These are phyloP conservation scores for Coriaria nepalensis DNA, from an alignment of 306 rosid genomes.

Conservation along the genomic window DNA sequence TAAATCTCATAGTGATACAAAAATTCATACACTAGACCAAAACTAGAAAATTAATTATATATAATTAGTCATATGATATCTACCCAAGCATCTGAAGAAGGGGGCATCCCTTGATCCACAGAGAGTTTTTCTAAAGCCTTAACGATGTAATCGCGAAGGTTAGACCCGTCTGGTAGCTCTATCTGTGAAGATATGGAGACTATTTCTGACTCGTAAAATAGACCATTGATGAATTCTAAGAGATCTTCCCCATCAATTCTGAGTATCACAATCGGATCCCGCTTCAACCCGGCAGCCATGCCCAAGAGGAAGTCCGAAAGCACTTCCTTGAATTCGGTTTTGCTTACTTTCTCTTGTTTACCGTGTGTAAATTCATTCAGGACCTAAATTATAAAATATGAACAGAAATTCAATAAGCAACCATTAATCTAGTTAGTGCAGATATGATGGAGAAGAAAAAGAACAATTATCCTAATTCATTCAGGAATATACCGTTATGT, in stretches of 20 bases:
- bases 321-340: conserved; percentile 83
- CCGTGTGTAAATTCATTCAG: conserved; percentile 92
- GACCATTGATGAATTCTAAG: conserved; percentile 54
- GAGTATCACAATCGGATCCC: conserved; percentile 82
- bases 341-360: conserved; percentile 68
- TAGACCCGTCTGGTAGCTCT: conserved; percentile 24
- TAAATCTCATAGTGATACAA: no score
- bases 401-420: no score
- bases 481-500: no score
- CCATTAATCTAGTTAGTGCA: conserved; percentile 1
- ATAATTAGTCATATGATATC: background rate
- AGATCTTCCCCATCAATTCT: conserved; percentile 97
- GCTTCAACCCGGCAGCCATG: conserved; percentile 95
- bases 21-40: background rate
- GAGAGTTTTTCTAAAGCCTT: conserved; percentile 58
- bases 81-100: conserved; percentile 92
- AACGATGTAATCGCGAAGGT: conserved; percentile 35
- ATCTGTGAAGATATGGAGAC: conserved; percentile 38
- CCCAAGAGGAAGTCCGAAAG: conserved; percentile 81
- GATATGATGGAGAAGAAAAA: background rate
- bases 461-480: background rate
- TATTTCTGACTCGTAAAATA: conserved; percentile 57
- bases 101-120: conserved; percentile 95
- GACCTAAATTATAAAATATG: conserved; percentile 26
- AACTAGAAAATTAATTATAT: background rate